A percentile compares a stretch with the other conserved stretches of the same genome.
Conservation (phyloP, 2,329 filamentous ascomycete species). For the Chrysosporium keratinophilum region DNA sequence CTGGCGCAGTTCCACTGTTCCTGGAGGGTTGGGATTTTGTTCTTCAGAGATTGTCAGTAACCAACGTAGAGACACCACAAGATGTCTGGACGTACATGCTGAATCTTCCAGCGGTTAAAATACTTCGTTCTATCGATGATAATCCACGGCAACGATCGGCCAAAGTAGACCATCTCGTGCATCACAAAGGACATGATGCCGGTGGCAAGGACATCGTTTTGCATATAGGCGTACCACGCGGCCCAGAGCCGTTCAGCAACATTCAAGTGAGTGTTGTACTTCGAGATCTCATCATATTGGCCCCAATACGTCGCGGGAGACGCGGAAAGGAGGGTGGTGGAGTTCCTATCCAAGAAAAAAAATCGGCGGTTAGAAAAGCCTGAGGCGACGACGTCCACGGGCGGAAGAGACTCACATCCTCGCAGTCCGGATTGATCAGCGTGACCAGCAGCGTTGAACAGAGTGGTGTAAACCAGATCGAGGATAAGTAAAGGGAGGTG, state of each 20-base stretch:
- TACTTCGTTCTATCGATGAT: conserved; percentile 79
- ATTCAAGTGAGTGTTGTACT: conserved; percentile 77
- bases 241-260: conserved; percentile 82
- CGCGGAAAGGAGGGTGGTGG: conserved; percentile 32
- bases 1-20: conserved; percentile 93
- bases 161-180: conserved; percentile 93
- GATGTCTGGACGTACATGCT: conserved; percentile 52
- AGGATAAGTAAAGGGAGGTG: neutral
- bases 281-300: conserved; percentile 54
- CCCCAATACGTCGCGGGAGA: conserved; percentile 50
- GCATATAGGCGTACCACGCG: conserved; percentile 95
- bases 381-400: neutral
- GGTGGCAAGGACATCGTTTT: conserved; percentile 91
- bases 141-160: conserved; percentile 80
- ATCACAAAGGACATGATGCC: conserved; percentile 95
- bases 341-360: conserved; percentile 34
- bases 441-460: conserved; percentile 10
- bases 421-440: conserved; percentile 6
- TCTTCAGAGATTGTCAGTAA: conserved; percentile 31
- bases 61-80: neutral
- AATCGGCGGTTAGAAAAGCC: conserved; percentile 4
- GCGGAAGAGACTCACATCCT: conserved; percentile 19
- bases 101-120: conserved; percentile 91
- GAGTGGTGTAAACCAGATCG: neutral
- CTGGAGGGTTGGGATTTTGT: conserved; percentile 80